Evolutionary conservation across 208 protist species (phyloP).

Genomic region (Trypanosomatidae sp.): DNA sequence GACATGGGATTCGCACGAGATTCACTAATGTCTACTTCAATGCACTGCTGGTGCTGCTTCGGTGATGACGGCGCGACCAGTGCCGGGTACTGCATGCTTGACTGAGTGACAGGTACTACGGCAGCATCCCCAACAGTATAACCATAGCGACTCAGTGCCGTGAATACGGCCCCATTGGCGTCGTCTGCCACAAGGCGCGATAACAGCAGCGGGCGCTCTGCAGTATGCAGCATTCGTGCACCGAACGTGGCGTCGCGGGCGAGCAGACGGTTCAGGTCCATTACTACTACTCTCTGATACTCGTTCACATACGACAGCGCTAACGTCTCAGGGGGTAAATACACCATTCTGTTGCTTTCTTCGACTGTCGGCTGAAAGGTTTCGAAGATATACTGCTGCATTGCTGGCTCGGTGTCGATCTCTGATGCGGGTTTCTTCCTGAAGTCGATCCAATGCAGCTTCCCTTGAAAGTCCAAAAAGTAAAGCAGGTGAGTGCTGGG

Average conservation of each 20-base stretch:
- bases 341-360: slow-evolving; percentile 10
- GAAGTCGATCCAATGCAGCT: slow-evolving; percentile 42
- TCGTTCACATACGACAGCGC: slow-evolving; percentile 31
- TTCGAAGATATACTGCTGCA: slow-evolving; percentile 31
- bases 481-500: slow-evolving; percentile 35
- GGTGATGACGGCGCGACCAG: not conserved
- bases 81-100: not conserved
- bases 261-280: slow-evolving; percentile 62
- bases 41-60: slow-evolving; percentile 7
- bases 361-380: slow-evolving; percentile 20
- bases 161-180: slow-evolving; percentile 18
- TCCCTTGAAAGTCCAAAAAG: slow-evolving; percentile 49
- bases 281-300: slow-evolving; percentile 23
- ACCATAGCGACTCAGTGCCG: slow-evolving; percentile 16
- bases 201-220: slow-evolving; percentile 50
- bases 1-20: slow-evolving; percentile 20
- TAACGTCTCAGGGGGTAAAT: slow-evolving; percentile 20
- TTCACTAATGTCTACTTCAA: slow-evolving; percentile 14
- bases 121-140: slow-evolving; percentile 10
- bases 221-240: slow-evolving; percentile 49
- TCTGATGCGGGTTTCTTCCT: slow-evolving; percentile 15
- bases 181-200: slow-evolving; percentile 22
- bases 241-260: slow-evolving; percentile 41
- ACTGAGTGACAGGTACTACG: not conserved
- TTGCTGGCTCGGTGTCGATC: slow-evolving; percentile 12